Base-by-base conservation (phyloP, 345 rosid species). In the Boechera retrofracta region DNA sequence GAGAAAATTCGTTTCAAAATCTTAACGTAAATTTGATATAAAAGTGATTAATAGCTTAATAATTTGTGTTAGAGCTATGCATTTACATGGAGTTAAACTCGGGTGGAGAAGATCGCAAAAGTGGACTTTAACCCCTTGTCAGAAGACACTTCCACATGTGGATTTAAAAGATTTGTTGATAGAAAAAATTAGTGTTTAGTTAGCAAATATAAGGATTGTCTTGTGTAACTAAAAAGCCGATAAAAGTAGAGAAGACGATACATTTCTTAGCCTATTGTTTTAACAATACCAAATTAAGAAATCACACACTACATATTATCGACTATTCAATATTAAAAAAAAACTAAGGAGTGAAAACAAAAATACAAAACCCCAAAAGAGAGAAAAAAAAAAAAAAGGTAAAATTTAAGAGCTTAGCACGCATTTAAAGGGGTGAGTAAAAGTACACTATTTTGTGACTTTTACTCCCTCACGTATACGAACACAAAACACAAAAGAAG, bases 391-490 rank as follows among this genome's bases (percentile, higher is more conserved):
- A 53, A 10, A 72, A 38, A 10, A 61, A 42, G 24, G 24, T 21
- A 21, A 21, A 21, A 65, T 82, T 79, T 80, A 80, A 83, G 77
- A 85, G 69, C 91, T 87, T 88, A 86, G 85, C 85, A 78, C 86
- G 85, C 88, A 86, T 84, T 83, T 64, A 59, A 74, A 67, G 78
- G 69, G 83, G 67, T n/a, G 64, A 7, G 54, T 64, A 74, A 62
- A 72, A 60, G 73, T 11, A 67, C 74, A 67, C 78, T 60, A 78
- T 67, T 67, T 78, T 28, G 74, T 67, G 70, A 67, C 82, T 77
- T 86, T 68, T 64, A 85, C 79, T 81, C 69, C 79, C 84, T 83
- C 5, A 57, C 58, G 83, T 83, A 86, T 87, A 84, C 69, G 69
- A 66, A 81, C 82, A 84, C 92, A 87, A 84, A 77, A 83, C 81